Conservation (phyloP, 1,284 basidiomycete genomes). For the Anthracocystis walkeri region DNA sequence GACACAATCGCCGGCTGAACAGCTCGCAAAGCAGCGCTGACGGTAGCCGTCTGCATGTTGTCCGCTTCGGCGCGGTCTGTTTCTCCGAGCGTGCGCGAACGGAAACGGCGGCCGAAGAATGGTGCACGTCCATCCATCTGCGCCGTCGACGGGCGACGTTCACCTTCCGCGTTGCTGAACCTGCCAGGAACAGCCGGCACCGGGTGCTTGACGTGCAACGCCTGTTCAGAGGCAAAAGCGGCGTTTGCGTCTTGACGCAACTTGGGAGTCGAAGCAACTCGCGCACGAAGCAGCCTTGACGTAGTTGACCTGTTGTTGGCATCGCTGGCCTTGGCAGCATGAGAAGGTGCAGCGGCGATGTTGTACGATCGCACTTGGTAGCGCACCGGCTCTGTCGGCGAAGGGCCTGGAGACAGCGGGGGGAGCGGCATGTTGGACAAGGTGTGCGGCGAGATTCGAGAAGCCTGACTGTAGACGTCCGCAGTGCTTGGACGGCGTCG, state of each 20-base stretch:
- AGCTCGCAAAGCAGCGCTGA: slow-evolving; percentile 4
- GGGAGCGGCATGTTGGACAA: slow-evolving; percentile 6
- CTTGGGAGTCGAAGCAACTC: slow-evolving; percentile 49
- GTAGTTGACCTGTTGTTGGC: slow-evolving; percentile 5
- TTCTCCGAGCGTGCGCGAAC: slow-evolving; percentile 53
- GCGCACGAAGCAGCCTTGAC: slow-evolving; percentile 28
- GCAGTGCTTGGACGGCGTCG: slow-evolving; percentile 45
- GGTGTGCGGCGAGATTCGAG: slow-evolving; percentile 15
- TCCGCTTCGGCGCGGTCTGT: slow-evolving; percentile 27
- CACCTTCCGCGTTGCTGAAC: neutral
- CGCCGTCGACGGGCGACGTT: slow-evolving; percentile 40
- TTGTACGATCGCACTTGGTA: slow-evolving; percentile 33
- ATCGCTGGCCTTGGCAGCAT: neutral
- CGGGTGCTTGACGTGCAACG: slow-evolving; percentile 16
- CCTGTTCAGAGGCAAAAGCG: slow-evolving; percentile 15
- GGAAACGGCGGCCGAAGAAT: slow-evolving; percentile 47
- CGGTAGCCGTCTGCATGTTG: slow-evolving; percentile 21
- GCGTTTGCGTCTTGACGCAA: slow-evolving; percentile 27
- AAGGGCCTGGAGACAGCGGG: neutral
- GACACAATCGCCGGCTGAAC: neutral
- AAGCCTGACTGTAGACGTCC: slow-evolving; percentile 38
- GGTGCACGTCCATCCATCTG: slow-evolving; percentile 39
- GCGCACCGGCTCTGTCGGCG: slow-evolving; percentile 14
- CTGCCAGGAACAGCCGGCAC: slow-evolving; percentile 21
- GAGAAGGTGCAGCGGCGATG: slow-evolving; percentile 4